phyloP scores from a whole-genome alignment of 768 basidiomycete species.

The Daedaleopsis nitida region DNA sequence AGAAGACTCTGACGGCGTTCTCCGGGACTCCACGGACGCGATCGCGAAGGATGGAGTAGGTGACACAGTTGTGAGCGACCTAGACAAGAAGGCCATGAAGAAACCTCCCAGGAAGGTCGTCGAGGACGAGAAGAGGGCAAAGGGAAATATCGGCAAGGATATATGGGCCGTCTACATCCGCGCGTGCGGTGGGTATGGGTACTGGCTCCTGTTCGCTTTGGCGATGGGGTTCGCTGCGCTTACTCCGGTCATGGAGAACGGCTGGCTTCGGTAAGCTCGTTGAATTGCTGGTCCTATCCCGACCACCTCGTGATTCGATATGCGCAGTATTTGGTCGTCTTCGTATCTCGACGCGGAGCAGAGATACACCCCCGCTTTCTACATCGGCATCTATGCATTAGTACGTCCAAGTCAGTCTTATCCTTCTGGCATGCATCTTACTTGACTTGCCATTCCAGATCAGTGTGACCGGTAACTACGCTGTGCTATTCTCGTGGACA shows the following conservation, averaged over 20 bases:
- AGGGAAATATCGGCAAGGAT: constrained; percentile 45
- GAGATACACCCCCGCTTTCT: constrained; percentile 45
- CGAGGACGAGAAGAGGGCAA: constrained; percentile 60
- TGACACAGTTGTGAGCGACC: constrained; percentile 28
- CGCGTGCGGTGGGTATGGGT: constrained; percentile 38
- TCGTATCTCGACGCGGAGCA: constrained; percentile 24
- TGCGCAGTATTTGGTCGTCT: constrained; percentile 46
- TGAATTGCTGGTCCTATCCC: constrained; percentile 18
- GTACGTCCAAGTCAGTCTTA: constrained; percentile 41
- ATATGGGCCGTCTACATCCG: constrained; percentile 50
- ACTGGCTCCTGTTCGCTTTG: constrained; percentile 43
- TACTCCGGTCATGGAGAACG: constrained; percentile 49
- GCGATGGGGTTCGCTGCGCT: constrained; percentile 40
- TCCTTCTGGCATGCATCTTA: background rate
- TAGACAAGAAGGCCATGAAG: constrained; percentile 43
- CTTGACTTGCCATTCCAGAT: constrained; percentile 33
- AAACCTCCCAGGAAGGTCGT: constrained; percentile 79
- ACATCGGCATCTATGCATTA: constrained; percentile 70
- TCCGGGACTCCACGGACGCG: constrained; percentile 42
- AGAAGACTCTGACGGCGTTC: constrained; percentile 21
- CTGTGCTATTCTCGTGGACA: background rate
- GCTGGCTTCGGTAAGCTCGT: constrained; percentile 43
- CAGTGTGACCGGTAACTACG: constrained; percentile 36
- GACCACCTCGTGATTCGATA: background rate
- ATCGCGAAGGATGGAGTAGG: constrained; percentile 33